These are phyloP conservation scores for Fusarium tjaetaba DNA, from an alignment of 2,329 filamentous ascomycete genomes.

Conservation along the genomic window DNA sequence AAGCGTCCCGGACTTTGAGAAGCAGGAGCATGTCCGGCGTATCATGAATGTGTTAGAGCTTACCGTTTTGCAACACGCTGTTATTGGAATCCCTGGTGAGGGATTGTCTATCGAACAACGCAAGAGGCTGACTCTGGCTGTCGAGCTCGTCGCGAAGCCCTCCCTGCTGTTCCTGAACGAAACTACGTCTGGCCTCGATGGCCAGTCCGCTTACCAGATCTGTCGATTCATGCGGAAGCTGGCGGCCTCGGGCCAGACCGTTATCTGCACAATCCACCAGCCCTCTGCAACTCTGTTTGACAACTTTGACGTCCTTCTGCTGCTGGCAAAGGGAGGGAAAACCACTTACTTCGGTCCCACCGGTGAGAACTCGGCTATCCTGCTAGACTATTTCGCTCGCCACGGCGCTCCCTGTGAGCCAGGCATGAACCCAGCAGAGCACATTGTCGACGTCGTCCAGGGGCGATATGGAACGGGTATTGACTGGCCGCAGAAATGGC, in stretches of 20 bases:
- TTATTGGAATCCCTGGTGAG: conserved; percentile 67
- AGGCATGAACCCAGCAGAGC: conserved; percentile 76
- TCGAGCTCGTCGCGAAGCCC: conserved; percentile 69
- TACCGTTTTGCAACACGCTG: conserved; percentile 69
- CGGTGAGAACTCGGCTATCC: conserved; percentile 60
- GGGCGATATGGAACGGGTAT: conserved; percentile 52
- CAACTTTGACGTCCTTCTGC: conserved; percentile 70
- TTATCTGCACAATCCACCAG: conserved; percentile 76
- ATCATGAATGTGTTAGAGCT: conserved; percentile 71
- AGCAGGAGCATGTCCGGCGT: conserved; percentile 82
- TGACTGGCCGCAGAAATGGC: conserved; percentile 64
- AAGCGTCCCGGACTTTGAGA: conserved; percentile 72
- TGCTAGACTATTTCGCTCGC: conserved; percentile 71
- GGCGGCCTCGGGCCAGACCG: conserved; percentile 69
- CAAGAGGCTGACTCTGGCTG: conserved; percentile 67
- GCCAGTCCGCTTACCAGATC: conserved; percentile 72
- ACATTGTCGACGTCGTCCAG: conserved; percentile 73
- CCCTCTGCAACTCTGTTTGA: conserved; percentile 71
- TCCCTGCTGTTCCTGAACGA: conserved; percentile 69
- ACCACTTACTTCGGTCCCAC: conserved; percentile 75
- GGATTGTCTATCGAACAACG: conserved; percentile 65
- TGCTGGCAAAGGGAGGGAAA: conserved; percentile 70
- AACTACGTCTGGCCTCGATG: conserved; percentile 73
- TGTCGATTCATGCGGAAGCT: conserved; percentile 75
- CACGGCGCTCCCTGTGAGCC: conserved; percentile 70